Conservation (phyloP, 352 stramenopile genomes). For the Globisporangium canariense region DNA sequence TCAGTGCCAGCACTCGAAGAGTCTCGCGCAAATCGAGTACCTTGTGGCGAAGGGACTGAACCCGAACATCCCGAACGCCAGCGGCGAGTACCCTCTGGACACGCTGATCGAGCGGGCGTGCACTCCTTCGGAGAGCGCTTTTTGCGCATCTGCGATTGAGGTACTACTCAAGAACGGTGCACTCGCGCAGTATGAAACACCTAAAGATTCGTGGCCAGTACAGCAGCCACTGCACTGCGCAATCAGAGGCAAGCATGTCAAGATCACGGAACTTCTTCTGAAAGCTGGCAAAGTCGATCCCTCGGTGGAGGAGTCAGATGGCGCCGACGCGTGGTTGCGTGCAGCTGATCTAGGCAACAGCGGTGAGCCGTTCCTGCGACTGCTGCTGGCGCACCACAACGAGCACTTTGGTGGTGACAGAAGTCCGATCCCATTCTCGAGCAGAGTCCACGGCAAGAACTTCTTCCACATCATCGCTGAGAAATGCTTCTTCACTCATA, state of each 20-base stretch:
- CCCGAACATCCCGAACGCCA: conserved; percentile 59
- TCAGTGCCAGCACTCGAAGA: conserved; percentile 62
- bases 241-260: conserved; percentile 35
- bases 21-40: conserved; percentile 53
- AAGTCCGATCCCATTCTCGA: conserved; percentile 5
- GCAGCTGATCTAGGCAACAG: conserved; percentile 25
- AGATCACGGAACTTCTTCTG: conserved; percentile 51
- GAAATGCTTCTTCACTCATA: not conserved
- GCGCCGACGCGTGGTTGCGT: conserved; percentile 55
- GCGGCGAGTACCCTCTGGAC: conserved; percentile 51
- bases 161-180: conserved; percentile 54
- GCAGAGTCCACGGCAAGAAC: conserved; percentile 17
- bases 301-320: conserved; percentile 28
- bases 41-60: conserved; percentile 63
- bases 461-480: conserved; percentile 53
- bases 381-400: conserved; percentile 41
- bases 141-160: conserved; percentile 41
- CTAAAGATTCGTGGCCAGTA: conserved; percentile 14
- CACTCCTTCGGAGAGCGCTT: conserved; percentile 11
- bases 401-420: conserved; percentile 24
- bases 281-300: conserved; percentile 35
- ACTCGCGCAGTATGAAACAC: conserved; percentile 38
- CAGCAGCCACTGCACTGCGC: conserved; percentile 55
- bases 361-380: conserved; percentile 43
- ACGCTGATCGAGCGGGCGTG: conserved; percentile 35